Evolutionary conservation across 495 filamentous ascomycete genomes (phyloP), one percentile per base, ranked within the genome.

Genomic region (Lepraria neglecta): DNA sequence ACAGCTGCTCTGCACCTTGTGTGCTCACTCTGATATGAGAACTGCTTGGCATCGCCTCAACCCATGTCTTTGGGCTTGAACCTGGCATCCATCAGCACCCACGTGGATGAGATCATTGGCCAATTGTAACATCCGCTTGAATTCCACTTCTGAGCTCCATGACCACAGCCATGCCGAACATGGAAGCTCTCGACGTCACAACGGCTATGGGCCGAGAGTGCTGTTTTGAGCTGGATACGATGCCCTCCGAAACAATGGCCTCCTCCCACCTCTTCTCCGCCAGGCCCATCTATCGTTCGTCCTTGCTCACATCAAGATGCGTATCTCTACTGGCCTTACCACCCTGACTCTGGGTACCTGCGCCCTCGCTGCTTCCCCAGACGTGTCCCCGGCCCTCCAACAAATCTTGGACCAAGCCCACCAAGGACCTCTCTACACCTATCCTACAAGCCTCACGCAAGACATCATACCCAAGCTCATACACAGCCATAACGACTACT

Each of bases 371-470:
- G 50, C 48, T 17, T 11, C 38, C 15, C 59, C 59, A 35, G 59
- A 61, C 6, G 59, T 63, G 9, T 68, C 74, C 14, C 67, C 71
- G 19, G 66, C 70, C 60, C 59, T 79, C 4, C 77, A 79, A 63
- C 71, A 68, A 55, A 72, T 79, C 27, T 58, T 79, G 52, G 69
- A 68, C 48, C 77, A 78, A 67, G 78, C 77, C 19, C 58, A 63
- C 67, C 30, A 72, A 73, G 64, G 61, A 67, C 35, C 74, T 71
- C 15, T 78, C 74, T 69, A 68, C 40, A 61, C 59, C 17, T 80
- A 79, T 60, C 78, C 77, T 9, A 79, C 77, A 0, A 75, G 77
- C 64, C 65, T 79, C 4, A 79, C 76, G 1, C 71, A 74, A 50
- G 75, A 71, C 40, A 70, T 80, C 45, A 58, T 76, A 44, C 75